Conservation (phyloP, 768 basidiomycete species). For the Kwoniella sp. region DNA sequence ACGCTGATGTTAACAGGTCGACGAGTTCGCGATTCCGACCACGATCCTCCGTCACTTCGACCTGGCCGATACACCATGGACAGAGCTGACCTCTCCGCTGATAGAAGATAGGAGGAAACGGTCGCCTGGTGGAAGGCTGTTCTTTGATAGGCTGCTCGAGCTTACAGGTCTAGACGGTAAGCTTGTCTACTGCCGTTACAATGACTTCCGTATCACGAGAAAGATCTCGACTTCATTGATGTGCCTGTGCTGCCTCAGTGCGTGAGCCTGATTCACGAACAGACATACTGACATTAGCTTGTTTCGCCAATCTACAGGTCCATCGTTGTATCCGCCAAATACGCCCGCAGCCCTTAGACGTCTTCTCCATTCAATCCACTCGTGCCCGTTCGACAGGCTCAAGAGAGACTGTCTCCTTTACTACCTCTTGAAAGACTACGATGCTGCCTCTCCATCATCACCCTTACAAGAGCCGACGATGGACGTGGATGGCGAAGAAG, state of each 20-base stretch:
- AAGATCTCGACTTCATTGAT: no score
- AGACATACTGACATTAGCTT: background rate
- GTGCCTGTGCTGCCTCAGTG: no score
- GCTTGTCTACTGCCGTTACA: background rate
- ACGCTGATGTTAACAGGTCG: conserved; percentile 21
- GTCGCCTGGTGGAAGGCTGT: conserved; percentile 33
- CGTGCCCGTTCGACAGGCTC: conserved; percentile 36
- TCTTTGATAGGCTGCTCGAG: conserved; percentile 40
- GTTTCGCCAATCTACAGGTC: conserved; percentile 13
- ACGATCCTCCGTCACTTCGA: conserved; percentile 46
- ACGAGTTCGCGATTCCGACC: conserved; percentile 39
- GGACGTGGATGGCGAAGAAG: conserved; percentile 22
- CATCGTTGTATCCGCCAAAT: conserved; percentile 41
- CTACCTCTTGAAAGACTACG: conserved; percentile 43
- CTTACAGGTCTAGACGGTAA: conserved; percentile 41
- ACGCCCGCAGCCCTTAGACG: conserved; percentile 36
- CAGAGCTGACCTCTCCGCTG: conserved; percentile 5
- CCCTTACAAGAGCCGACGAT: background rate
- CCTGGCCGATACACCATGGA: conserved; percentile 39
- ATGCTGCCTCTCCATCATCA: conserved; percentile 4
- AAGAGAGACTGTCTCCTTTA: conserved; percentile 50
- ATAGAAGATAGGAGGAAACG: conserved; percentile 24
- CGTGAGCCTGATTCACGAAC: background rate
- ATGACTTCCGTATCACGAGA: background rate
- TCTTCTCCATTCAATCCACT: conserved; percentile 37